Evolutionary conservation across 768 basidiomycete genomes (phyloP).

Genomic region (Clitopilus hobsonii): DNA sequence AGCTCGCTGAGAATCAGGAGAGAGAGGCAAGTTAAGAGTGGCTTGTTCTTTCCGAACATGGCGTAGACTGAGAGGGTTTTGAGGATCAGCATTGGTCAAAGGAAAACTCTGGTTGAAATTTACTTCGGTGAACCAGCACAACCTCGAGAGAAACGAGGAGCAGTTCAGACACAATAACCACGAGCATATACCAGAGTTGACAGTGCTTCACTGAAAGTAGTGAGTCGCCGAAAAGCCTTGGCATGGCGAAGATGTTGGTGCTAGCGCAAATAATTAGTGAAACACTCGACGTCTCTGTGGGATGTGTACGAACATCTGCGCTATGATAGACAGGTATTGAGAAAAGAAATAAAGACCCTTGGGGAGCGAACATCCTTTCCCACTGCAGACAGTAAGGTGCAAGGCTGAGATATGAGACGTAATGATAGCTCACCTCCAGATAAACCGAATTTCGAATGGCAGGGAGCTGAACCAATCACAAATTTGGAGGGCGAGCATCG

Average conservation of each 20-base stretch:
- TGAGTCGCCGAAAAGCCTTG: neutral
- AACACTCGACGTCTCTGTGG: neutral
- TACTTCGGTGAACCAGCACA: neutral
- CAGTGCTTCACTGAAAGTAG: neutral
- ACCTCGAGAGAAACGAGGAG: neutral
- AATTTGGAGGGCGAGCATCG: neutral
- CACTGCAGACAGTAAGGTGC: neutral
- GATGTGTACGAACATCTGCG: neutral
- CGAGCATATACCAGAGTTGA: neutral
- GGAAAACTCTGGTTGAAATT: too few relatives aligned
- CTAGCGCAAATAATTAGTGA: neutral
- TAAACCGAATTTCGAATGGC: neutral
- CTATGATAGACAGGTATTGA: neutral
- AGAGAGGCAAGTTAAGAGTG: neutral
- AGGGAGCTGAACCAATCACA: neutral
- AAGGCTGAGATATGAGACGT: neutral
- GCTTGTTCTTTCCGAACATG: neutral
- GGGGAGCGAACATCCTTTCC: neutral
- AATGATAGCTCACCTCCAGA: neutral
- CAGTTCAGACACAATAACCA: neutral
- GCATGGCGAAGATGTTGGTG: neutral
- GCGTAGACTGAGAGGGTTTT: neutral
- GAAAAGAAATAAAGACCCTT: neutral
- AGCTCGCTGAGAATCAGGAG: neutral
- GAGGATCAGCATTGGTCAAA: neutral